Conservation (phyloP, 345 rosid genomes). For the Microthlaspi erraticum region DNA sequence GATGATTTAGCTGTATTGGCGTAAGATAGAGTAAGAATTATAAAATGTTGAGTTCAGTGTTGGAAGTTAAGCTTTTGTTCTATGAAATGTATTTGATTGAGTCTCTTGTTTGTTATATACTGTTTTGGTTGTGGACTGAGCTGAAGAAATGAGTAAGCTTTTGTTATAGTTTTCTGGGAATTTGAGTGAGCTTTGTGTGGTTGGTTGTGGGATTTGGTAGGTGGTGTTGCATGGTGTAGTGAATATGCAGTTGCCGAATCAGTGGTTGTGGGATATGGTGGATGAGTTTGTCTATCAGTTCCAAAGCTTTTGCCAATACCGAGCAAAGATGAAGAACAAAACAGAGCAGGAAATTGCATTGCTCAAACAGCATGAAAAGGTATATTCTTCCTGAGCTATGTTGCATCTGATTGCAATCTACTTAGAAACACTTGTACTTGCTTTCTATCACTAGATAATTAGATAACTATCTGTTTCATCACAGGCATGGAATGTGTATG, state of each 20-base stretch:
- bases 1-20: neutral
- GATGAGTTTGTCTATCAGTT: constrained; percentile 99
- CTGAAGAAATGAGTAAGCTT: too few species aligned
- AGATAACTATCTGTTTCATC: neutral
- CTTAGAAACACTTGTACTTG: too few species aligned
- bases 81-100: neutral
- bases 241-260: constrained; percentile 96
- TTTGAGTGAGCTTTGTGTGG: too few species aligned
- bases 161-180: too few species aligned
- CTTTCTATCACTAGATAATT: too few species aligned
- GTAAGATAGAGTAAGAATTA: neutral
- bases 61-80: neutral
- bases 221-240: constrained; percentile 95
- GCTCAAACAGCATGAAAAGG: constrained; percentile 81
- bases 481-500: constrained; percentile 98
- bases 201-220: constrained; percentile 32
- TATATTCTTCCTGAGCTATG: constrained; percentile 15
- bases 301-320: constrained; percentile 94
- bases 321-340: constrained; percentile 96
- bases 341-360: constrained; percentile 87
- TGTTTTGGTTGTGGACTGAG: too few species aligned
- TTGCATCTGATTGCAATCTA: too few species aligned
- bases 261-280: constrained; percentile 99
- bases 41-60: neutral
- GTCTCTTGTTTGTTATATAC: neutral